Base-by-base conservation (phyloP, 2,329 filamentous ascomycete species). In the Colletotrichum sp. region DNA sequence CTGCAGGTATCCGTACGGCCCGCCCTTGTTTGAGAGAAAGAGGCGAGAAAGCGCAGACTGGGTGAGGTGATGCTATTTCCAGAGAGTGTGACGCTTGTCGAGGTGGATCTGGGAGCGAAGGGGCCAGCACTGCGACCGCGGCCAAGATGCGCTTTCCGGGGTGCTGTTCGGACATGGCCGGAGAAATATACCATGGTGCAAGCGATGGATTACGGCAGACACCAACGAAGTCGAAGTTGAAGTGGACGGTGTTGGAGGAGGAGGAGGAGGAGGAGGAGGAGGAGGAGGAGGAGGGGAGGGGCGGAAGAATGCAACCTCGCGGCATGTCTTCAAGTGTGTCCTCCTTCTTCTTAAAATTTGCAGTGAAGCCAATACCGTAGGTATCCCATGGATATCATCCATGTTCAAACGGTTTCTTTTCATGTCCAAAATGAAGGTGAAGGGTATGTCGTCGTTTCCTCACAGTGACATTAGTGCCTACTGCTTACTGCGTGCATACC, bases 1-100 rank as follows among this genome's bases (percentile, higher is more conserved):
- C 13, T 64, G 30, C 30, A 64, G 21, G 60, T 36, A 64, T n/a
- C 60, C 60, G n/a, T 65, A 44, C 28, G 71, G 66, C 57, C 62
- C 72, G 66, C 66, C 44, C 60, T 65, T 71, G 67, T 74, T 71
- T 74, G 59, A 65, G 67, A 52, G 67, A 71, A 24, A 39, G 63
- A 65, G 36, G 67, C 26, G 66, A 74, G 57, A 44, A 57, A 67
- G 59, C 44, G 44, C 15, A 65, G 64, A 52, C 6, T 52, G 36
- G 36, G 13, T 18, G 71, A 34, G n/a, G 63, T n/a, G 72, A 66
- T 72, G 55, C 72, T 75, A 75, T 75, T 75, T 75, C 44, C 72
- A 72, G 68, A 75, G 21, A 16, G 8, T 16, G 26, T 66, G 72
- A 75, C 60, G 49, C 34, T 36, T 32, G 34, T 66, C 68, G 49